Evolutionary conservation across 1,284 basidiomycete species (phyloP).

Genomic region (Coniophora puteana): DNA sequence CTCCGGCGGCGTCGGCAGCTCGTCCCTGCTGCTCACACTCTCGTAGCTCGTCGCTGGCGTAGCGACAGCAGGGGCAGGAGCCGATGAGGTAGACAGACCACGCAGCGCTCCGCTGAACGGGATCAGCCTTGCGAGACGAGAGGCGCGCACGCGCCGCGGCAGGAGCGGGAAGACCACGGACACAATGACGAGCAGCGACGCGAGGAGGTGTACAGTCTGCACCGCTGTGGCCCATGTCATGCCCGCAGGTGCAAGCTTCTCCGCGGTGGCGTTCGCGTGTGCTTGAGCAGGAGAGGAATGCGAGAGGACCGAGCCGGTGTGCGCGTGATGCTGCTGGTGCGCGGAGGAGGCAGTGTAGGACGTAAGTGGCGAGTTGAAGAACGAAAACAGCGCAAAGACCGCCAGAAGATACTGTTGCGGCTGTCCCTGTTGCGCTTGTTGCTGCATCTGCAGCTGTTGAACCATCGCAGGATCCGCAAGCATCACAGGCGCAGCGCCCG

Average conservation of each 20-base stretch:
- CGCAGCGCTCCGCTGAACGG: too few species aligned
- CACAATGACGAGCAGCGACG: slow-evolving; percentile 57
- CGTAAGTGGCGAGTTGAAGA: slow-evolving; percentile 68
- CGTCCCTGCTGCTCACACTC: too few species aligned
- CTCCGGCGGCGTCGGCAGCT: slow-evolving; percentile 20
- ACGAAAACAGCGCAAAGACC: slow-evolving; percentile 72
- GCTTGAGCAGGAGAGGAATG: slow-evolving; percentile 16
- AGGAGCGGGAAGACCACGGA: slow-evolving; percentile 48
- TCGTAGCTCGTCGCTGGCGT: slow-evolving; percentile 5
- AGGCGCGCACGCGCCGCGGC: slow-evolving; percentile 17
- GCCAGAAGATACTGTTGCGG: slow-evolving; percentile 68
- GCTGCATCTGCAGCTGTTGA: slow-evolving; percentile 10
- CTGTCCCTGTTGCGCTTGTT: slow-evolving; percentile 17
- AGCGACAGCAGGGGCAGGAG: slow-evolving; percentile 2
- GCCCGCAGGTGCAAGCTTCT: slow-evolving; percentile 11
- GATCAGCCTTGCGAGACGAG: slow-evolving; percentile 18
- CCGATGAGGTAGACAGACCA: slow-evolving; percentile 11
- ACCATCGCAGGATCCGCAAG: slow-evolving; percentile 13
- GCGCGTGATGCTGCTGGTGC: slow-evolving; percentile 28
- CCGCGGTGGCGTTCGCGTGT: slow-evolving; percentile 8
- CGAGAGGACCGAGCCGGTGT: slow-evolving; percentile 37
- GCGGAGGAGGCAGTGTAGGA: slow-evolving; percentile 31
- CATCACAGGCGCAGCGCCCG: slow-evolving; percentile 11
- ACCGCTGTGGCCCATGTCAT: slow-evolving; percentile 49
- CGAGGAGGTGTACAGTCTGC: slow-evolving; percentile 57